Evolutionary conservation across 2,329 filamentous ascomycete genomes (phyloP).

Genomic region (Cladosporium sp.): DNA sequence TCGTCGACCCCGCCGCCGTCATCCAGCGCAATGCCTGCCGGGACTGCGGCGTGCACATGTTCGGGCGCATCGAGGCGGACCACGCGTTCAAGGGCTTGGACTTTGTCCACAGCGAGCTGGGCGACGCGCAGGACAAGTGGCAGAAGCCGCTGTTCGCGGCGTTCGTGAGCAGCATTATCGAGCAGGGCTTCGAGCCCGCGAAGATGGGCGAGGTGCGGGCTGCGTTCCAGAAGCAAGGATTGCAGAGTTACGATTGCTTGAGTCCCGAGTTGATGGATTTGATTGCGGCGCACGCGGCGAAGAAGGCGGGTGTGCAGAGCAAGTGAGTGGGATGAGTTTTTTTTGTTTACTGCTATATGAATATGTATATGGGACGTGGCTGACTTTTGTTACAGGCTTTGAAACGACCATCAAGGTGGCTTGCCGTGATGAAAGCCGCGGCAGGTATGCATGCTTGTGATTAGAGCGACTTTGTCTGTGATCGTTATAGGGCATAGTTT

Average conservation of each 20-base stretch:
- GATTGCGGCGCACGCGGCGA: slow-evolving; percentile 28
- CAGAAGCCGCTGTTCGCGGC: slow-evolving; percentile 70
- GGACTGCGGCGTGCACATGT: slow-evolving; percentile 63
- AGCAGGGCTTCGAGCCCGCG: slow-evolving; percentile 62
- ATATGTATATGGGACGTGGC: neutral
- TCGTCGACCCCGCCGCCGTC: slow-evolving; percentile 57
- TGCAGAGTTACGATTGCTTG: slow-evolving; percentile 64
- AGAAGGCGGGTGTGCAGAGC: slow-evolving; percentile 34
- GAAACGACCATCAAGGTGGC: slow-evolving; percentile 16
- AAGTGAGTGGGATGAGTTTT: slow-evolving; percentile 44
- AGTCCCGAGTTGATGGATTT: slow-evolving; percentile 63
- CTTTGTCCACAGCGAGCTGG: slow-evolving; percentile 66
- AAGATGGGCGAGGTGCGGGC: slow-evolving; percentile 57
- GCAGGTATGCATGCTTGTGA: neutral
- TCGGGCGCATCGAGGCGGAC: slow-evolving; percentile 63
- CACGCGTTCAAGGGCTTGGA: slow-evolving; percentile 69
- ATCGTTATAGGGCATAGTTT: neutral
- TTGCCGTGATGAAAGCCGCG: neutral
- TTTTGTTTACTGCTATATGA: neutral
- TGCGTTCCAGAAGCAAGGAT: slow-evolving; percentile 55
- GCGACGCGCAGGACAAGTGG: slow-evolving; percentile 57
- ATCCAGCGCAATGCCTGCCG: slow-evolving; percentile 64
- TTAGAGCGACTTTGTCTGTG: neutral
- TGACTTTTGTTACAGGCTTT: slow-evolving; percentile 7
- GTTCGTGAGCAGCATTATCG: slow-evolving; percentile 67